Percentiles rank a stretch among this genome's conserved stretches.
Conservation (phyloP, 352 stramenopile species). For the Pythium brassicae region DNA sequence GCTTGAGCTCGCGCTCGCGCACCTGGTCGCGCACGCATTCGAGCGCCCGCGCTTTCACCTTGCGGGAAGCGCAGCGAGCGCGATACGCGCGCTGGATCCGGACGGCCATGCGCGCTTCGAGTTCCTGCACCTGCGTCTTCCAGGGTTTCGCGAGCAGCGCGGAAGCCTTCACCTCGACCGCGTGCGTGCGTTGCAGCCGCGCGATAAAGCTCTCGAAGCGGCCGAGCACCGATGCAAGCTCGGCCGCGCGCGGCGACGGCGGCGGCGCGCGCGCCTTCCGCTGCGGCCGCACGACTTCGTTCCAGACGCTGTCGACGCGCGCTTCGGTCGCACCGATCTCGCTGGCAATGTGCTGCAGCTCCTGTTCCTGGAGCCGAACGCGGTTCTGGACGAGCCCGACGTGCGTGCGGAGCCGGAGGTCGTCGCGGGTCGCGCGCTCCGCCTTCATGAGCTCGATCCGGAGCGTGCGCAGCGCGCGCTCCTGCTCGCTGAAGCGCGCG, state of each 20-base stretch:
- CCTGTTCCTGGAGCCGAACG: slow-evolving; percentile 53
- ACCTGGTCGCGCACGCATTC: slow-evolving; percentile 49
- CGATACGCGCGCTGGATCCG: slow-evolving; percentile 72
- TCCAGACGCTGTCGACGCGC: slow-evolving; percentile 59
- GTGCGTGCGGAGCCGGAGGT: slow-evolving; percentile 52
- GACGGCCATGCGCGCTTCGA: slow-evolving; percentile 61
- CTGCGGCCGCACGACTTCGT: slow-evolving; percentile 32
- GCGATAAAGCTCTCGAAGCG: slow-evolving; percentile 54
- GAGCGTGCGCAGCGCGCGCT: slow-evolving; percentile 43
- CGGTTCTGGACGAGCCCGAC: slow-evolving; percentile 54
- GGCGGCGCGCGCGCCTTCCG: neutral
- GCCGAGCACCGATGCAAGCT: slow-evolving; percentile 51
- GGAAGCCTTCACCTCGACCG: slow-evolving; percentile 55
- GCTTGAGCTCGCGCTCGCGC: slow-evolving; percentile 38
- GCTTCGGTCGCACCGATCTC: slow-evolving; percentile 46
- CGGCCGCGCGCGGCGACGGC: slow-evolving; percentile 13
- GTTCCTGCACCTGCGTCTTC: slow-evolving; percentile 69
- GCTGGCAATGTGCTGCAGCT: slow-evolving; percentile 49
- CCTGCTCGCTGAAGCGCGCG: slow-evolving; percentile 36
- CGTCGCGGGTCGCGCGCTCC: slow-evolving; percentile 40
- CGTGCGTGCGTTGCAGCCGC: slow-evolving; percentile 47
- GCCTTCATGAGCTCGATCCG: slow-evolving; percentile 62
- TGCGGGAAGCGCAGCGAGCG: slow-evolving; percentile 25
- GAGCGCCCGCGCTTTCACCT: slow-evolving; percentile 41
- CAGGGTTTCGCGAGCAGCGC: slow-evolving; percentile 48